Evolutionary conservation across 768 basidiomycete species (phyloP).

Genomic region (Hygrophoropsis aurantiaca): DNA sequence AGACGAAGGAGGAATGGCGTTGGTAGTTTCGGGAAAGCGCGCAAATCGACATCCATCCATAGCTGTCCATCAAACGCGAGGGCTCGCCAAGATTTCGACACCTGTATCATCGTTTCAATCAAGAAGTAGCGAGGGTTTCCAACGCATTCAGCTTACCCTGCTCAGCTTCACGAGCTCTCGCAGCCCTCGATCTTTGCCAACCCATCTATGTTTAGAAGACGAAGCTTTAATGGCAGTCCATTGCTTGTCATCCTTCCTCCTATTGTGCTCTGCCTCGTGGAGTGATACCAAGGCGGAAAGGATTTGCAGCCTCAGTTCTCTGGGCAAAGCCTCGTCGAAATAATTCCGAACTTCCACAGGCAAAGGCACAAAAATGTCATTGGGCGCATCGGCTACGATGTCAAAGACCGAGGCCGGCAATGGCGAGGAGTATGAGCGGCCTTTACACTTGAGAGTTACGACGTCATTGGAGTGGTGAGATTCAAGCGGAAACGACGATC

Average conservation of each 20-base stretch:
- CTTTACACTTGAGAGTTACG: slow-evolving; percentile 42
- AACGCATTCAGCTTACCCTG: slow-evolving; percentile 54
- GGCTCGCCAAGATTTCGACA: slow-evolving; percentile 73
- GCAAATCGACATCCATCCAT: slow-evolving; percentile 70
- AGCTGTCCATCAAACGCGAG: slow-evolving; percentile 85
- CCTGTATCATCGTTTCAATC: slow-evolving; percentile 40
- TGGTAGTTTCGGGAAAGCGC: slow-evolving; percentile 58
- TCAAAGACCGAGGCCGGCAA: slow-evolving; percentile 63
- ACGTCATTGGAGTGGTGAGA: slow-evolving; percentile 16
- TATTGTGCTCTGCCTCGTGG: slow-evolving; percentile 59
- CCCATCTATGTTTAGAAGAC: slow-evolving; percentile 66
- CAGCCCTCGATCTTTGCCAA: slow-evolving; percentile 71
- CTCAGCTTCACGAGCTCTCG: slow-evolving; percentile 78
- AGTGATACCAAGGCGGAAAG: slow-evolving; percentile 54
- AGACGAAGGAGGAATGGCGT: slow-evolving; percentile 52
- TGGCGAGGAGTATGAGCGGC: slow-evolving; percentile 65
- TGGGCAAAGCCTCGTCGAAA: slow-evolving; percentile 71
- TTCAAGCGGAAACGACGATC: slow-evolving; percentile 8
- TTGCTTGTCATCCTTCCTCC: slow-evolving; percentile 40
- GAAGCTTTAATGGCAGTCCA: slow-evolving; percentile 66
- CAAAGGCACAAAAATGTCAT: slow-evolving; percentile 54
- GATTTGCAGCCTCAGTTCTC: slow-evolving; percentile 65
- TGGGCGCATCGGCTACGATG: slow-evolving; percentile 47
- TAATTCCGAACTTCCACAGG: slow-evolving; percentile 48
- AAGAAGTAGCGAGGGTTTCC: neutral